Percentiles rank a stretch among this genome's conserved stretches.
Conservation (phyloP, 176 grass and related monocot genomes). For the Panicum miliaceum region DNA sequence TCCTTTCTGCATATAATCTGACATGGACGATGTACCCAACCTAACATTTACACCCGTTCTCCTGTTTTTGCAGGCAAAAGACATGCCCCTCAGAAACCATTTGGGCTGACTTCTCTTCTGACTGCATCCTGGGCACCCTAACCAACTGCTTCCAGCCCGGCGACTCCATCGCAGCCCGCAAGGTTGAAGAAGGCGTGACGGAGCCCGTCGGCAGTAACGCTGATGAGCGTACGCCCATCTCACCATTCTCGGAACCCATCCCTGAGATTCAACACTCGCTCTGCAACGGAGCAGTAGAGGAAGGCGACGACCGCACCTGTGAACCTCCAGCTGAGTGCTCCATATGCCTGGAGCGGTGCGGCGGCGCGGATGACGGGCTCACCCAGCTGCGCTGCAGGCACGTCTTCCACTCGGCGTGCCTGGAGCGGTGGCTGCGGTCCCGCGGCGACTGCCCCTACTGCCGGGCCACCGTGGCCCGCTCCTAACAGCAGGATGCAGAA, state of each 20-base stretch:
- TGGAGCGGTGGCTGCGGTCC: slow-evolving; percentile 57
- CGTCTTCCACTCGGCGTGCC: slow-evolving; percentile 68
- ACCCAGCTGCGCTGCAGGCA: slow-evolving; percentile 66
- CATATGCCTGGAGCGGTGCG: slow-evolving; percentile 70
- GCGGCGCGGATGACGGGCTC: slow-evolving; percentile 14
- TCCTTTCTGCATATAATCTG: not conserved
- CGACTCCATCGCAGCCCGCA: not conserved
- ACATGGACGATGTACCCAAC: not conserved
- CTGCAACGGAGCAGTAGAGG: not conserved
- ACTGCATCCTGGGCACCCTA: slow-evolving; percentile 26
- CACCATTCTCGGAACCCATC: not conserved
- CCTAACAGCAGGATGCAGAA: slow-evolving; percentile 27
- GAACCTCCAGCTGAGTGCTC: slow-evolving; percentile 51
- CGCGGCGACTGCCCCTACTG: slow-evolving; percentile 72
- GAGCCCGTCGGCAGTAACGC: not conserved
- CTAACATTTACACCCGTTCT: not conserved
- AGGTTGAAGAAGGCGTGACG: slow-evolving; percentile 1
- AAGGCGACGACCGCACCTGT: not conserved
- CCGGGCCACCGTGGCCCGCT: slow-evolving; percentile 48
- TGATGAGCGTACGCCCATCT: not conserved
- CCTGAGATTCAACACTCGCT: slow-evolving; percentile 11
- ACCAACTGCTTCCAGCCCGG: slow-evolving; percentile 38
- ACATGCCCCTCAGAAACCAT: slow-evolving; percentile 20
- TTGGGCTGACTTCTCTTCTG: slow-evolving; percentile 9
- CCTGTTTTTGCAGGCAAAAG: slow-evolving; percentile 40